Evolutionary conservation across 73 alveolate species (phyloP), one percentile per base, ranked within the genome.

Genomic region (Urostyla sp.): DNA sequence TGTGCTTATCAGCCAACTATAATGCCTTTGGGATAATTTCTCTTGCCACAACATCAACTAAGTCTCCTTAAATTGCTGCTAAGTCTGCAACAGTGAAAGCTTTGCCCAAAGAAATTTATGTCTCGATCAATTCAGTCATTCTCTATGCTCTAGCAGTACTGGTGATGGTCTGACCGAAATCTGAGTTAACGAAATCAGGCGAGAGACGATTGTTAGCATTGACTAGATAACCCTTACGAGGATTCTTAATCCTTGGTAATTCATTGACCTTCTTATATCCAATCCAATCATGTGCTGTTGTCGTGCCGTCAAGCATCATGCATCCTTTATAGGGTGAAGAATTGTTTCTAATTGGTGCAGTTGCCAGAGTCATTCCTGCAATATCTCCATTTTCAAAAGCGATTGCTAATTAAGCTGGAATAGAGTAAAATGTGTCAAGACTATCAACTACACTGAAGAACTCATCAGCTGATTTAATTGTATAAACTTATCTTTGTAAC

Each of bases 161-260:
- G 1, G 80, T 57, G 36, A 60, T 31, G 10, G 79, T 43, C 16
- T 75, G 73, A 16, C 88, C 92, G 61, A 60, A 48, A 24, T 60
- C 85, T 11, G 26, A 13, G 13, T 75, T 52, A 5, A 56, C 59
- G 37, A 74, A 55, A 16, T 59, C 84, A 26, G 95, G 74, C 11
- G 87, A 88, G 0, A 93, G 90, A 49, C 93, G 94, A 74, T 94
- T 94, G 85, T 95, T 95, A 0, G 98, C 98, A 53, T 93, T 89
- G 0, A 93, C 97, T 21, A 95, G 75, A 88, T 66, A 97, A 21
- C 99, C 99, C 77, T 94, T 94, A 54, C 80, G 73, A 20, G 99
- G 99, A 82, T 95, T 97, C 16, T 80, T 57, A 18, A 92, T 87
- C 40, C 81, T 48, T 27, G 98, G 98, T 1, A 75, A 31, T 21